Evolutionary conservation across 1,284 basidiomycete genomes (phyloP).

Genomic region (Entoloma clypeatum): DNA sequence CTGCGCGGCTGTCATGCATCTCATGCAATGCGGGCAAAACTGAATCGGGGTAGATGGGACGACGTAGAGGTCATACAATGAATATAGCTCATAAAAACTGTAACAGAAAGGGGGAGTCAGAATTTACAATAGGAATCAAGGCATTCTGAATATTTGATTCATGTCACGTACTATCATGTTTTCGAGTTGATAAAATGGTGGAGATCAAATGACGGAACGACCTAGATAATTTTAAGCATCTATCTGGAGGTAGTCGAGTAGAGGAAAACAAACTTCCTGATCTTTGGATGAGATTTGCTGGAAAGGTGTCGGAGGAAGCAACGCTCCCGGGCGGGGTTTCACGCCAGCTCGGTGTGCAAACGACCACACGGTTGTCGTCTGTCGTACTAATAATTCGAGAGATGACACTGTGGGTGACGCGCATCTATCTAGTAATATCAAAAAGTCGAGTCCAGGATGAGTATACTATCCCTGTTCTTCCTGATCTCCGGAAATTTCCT

Average conservation of each 20-base stretch:
- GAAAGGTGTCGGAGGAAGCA: slow-evolving; percentile 36
- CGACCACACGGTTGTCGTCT: slow-evolving; percentile 57
- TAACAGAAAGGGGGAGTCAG: neutral
- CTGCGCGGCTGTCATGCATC: slow-evolving; percentile 48
- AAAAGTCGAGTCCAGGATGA: slow-evolving; percentile 6
- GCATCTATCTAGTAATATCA: slow-evolving; percentile 41
- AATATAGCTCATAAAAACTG: slow-evolving; percentile 7
- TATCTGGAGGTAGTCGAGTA: slow-evolving; percentile 3
- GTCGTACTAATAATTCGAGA: slow-evolving; percentile 57
- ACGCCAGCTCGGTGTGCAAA: slow-evolving; percentile 46
- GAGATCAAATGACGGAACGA: slow-evolving; percentile 48
- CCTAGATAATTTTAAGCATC: slow-evolving; percentile 21
- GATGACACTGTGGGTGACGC: slow-evolving; percentile 52
- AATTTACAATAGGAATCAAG: neutral
- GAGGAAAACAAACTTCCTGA: slow-evolving; percentile 22
- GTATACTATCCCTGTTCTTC: no score
- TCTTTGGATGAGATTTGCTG: slow-evolving; percentile 19
- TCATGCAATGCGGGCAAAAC: slow-evolving; percentile 33
- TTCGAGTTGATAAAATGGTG: slow-evolving; percentile 45
- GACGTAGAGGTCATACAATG: slow-evolving; percentile 48
- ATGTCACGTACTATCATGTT: slow-evolving; percentile 22
- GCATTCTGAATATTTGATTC: slow-evolving; percentile 8
- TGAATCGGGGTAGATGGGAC: slow-evolving; percentile 62
- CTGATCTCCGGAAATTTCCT: slow-evolving; percentile 30
- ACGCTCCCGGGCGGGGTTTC: slow-evolving; percentile 40